Percentiles rank a stretch among this genome's conserved stretches.
Conservation (phyloP, 169 alveolate species). For the Plasmodium fragile region DNA sequence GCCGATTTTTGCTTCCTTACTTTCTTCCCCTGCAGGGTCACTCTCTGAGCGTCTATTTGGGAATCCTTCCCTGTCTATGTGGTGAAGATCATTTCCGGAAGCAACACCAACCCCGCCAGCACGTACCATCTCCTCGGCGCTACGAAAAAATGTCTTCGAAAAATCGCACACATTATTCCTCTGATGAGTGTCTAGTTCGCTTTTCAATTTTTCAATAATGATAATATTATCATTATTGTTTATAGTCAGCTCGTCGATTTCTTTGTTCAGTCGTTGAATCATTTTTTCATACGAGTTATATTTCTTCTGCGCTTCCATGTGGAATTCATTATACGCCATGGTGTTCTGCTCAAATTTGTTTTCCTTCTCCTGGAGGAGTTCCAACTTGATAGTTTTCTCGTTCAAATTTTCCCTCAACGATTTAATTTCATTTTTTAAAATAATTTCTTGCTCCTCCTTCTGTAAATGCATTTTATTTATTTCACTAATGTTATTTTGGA, state of each 20-base stretch:
- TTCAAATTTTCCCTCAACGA: constrained; percentile 69
- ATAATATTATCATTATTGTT: constrained; percentile 59
- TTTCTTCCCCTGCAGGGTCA: neutral
- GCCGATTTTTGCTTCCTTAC: neutral
- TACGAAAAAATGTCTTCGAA: constrained; percentile 5
- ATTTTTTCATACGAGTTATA: constrained; percentile 61
- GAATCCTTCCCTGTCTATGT: constrained; percentile 3
- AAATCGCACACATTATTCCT: neutral
- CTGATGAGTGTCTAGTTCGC: constrained; percentile 7
- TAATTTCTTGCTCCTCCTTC: constrained; percentile 42
- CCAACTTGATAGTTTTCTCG: constrained; percentile 59
- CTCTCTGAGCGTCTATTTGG: neutral
- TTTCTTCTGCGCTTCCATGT: constrained; percentile 65
- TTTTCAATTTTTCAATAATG: constrained; percentile 65
- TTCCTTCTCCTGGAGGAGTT: constrained; percentile 57
- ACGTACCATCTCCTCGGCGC: constrained; percentile 3
- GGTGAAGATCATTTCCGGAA: neutral
- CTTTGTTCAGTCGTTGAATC: constrained; percentile 35
- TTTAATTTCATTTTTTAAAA: constrained; percentile 70
- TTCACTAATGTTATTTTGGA: constrained; percentile 57
- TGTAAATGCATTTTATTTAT: constrained; percentile 42
- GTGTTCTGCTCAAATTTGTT: constrained; percentile 33
- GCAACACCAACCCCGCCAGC: neutral
- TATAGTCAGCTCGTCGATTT: constrained; percentile 62
- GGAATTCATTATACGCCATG: constrained; percentile 43